These are phyloP conservation scores for Mycena chlorophos DNA, from an alignment of 768 basidiomycete species.

Conservation along the genomic window DNA sequence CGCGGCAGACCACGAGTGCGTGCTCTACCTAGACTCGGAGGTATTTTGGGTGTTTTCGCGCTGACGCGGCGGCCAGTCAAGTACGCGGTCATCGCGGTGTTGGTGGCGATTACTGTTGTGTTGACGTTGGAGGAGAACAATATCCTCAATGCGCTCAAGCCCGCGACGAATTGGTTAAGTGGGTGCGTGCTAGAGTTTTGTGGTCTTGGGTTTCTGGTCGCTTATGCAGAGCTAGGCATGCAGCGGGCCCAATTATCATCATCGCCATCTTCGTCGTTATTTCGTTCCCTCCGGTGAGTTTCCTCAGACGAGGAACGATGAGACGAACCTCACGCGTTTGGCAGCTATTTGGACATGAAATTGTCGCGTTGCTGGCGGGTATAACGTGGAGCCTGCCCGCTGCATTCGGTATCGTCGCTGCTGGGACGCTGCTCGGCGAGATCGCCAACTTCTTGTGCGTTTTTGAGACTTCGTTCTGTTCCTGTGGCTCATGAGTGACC, in stretches of 20 bases:
- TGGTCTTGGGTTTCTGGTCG: conserved; percentile 7
- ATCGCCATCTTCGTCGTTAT: conserved; percentile 58
- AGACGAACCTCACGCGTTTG: conserved; percentile 61
- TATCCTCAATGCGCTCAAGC: conserved; percentile 51
- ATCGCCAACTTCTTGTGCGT: conserved; percentile 63
- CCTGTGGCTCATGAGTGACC: not conserved
- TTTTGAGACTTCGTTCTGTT: not conserved
- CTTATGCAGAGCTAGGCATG: conserved; percentile 28
- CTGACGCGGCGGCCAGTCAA: conserved; percentile 12
- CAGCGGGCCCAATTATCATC: conserved; percentile 51
- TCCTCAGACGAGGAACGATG: conserved; percentile 52
- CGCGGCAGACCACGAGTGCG: conserved; percentile 1
- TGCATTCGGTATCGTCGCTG: conserved; percentile 57
- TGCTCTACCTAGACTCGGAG: not conserved
- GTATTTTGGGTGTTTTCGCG: not conserved
- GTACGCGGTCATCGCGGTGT: conserved; percentile 31
- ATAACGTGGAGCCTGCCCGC: conserved; percentile 1
- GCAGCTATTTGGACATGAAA: conserved; percentile 51
- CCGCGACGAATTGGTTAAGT: conserved; percentile 49
- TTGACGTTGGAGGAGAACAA: conserved; percentile 44
- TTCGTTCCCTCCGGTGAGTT: conserved; percentile 11
- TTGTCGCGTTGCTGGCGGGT: conserved; percentile 3
- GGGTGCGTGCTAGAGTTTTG: conserved; percentile 31
- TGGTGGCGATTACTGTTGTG: conserved; percentile 35
- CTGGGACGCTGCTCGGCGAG: conserved; percentile 62